Base-by-base conservation (phyloP, 192 early-diverging fungal genomes). In the Dispira simplex region DNA sequence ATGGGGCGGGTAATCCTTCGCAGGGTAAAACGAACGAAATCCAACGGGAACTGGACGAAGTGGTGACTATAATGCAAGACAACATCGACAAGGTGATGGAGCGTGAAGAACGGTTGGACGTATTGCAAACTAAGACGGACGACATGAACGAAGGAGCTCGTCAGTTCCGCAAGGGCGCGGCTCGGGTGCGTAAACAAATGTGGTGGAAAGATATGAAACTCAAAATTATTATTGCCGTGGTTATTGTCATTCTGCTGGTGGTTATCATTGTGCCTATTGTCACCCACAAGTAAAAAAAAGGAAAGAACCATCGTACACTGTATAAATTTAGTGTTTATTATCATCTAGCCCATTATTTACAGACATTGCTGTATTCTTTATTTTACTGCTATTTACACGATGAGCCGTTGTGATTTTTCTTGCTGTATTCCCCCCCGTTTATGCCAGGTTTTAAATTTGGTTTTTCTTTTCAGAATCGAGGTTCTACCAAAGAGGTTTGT, bases 181-280 rank as follows among this genome's bases (percentile, higher is more conserved):
- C 82, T 43, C 66, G 74, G 32, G 91, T 92, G 11, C 83, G 90
- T 64, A 90, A 88, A 76, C 80, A 83, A 66, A 95, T 95, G 93
- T 93, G 91, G 90, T 94, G 91, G 92, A 89, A 90, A 72, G 90
- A 94, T 68, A 89, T 93, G 84, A 97, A 91, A 79, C 85, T 89
- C 81, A 93, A 87, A 78, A 79, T 96, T 65, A 92, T 95, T 65
- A 79, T 98, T 56, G 88, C 75, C 44, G 70, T 81, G 44, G 78
- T 88, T 49, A 70, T 96, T n/a, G 70, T 82, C 45, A 76, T 88
- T 45, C 79, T 96, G 64, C 66, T 96, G 52, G 68, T 87, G 63
- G 79, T 90, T 59, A 91, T 96, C 68, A 87, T 93, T 69, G 81
- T 39, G 32, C 32, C 32, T 39, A 39, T 39, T 39, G 32, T 6